Base-by-base conservation (phyloP, 768 basidiomycete species). In the Trichaptum fuscoviolaceum region DNA sequence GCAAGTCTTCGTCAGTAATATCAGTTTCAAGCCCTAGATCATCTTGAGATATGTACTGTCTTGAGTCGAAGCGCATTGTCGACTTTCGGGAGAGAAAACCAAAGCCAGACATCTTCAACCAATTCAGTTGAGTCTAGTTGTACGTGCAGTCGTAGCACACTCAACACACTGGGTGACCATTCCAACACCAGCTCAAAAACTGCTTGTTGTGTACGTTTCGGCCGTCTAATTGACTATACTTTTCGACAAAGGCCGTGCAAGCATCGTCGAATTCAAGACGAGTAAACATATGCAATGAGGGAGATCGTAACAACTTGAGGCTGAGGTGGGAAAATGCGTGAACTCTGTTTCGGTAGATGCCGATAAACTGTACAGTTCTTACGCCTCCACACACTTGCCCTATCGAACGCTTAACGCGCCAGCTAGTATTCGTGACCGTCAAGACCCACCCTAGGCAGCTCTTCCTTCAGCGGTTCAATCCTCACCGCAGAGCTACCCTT, bases 221-320 rank as follows among this genome's bases (percentile, higher is more conserved):
- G 15, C 15, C 20, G 17, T 34, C 30, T 2, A 52, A 57, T 62
- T 35, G 18, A 5, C 35, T 67, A 67, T 75, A 74, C 67, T 74
- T 77, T 23, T 71, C 73, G 64, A 85, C 76, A 68, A 88, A 81
- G 7, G 77, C 78, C 69, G 83, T 82, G 77, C 85, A 89, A 30
- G 85, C 85, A 9, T 74, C 66, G 64, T 88, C 85, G 72, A 92
- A 92, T 68, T 86, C 77, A 12, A 75, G 52, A 68, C 88, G 87
- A 68, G 88, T 84, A 67, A 88, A 77, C 76, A 84, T 82, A 52
- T 68, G 75, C 74, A 72, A 75, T 75, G 73, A 71, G 61, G 65
- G 42, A 36, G n/a, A 69, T 67, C 1, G 58, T 30, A 30, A 25
- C 1, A 57, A 57, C 7, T 42, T 61, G 68, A 71, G 70, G 72